phyloP scores from a whole-genome alignment of 2,329 filamentous ascomycete genomes.

The Stagonosporopsis chrysanthemi region DNA sequence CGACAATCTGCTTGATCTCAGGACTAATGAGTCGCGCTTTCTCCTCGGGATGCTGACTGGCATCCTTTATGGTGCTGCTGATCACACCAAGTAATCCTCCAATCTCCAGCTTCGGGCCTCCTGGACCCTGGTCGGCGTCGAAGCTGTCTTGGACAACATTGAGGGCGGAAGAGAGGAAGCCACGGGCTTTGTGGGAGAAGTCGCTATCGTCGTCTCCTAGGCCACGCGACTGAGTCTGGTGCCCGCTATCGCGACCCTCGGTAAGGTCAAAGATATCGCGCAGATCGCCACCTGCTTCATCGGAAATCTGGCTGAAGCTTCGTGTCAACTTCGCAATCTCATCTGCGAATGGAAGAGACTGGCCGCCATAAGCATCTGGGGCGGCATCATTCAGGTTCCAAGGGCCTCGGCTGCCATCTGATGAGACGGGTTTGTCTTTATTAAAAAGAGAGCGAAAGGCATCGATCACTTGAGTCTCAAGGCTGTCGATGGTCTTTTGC shows the following conservation, averaged over 20 bases:
- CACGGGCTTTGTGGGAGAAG: slow-evolving; percentile 30
- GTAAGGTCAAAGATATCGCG: slow-evolving; percentile 41
- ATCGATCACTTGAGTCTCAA: slow-evolving; percentile 40
- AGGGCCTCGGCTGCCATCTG: slow-evolving; percentile 27
- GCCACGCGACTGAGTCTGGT: slow-evolving; percentile 23
- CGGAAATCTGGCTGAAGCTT: slow-evolving; percentile 39
- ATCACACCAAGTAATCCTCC: slow-evolving; percentile 38
- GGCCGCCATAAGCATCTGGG: slow-evolving; percentile 40
- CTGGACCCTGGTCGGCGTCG: slow-evolving; percentile 23
- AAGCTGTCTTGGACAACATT: slow-evolving; percentile 38
- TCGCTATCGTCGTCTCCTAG: slow-evolving; percentile 16
- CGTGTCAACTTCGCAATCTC: slow-evolving; percentile 40
- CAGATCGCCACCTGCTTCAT: slow-evolving; percentile 37
- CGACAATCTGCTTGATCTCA: slow-evolving; percentile 40
- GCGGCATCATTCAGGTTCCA: slow-evolving; percentile 37
- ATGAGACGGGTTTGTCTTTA: slow-evolving; percentile 26
- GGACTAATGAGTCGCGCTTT: slow-evolving; percentile 42
- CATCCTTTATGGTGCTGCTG: slow-evolving; percentile 39
- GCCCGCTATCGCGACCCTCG: slow-evolving; percentile 24
- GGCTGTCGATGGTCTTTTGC: slow-evolving; percentile 42
- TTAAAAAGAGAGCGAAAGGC: slow-evolving; percentile 41
- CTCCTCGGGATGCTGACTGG: slow-evolving; percentile 39
- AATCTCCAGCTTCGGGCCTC: slow-evolving; percentile 32
- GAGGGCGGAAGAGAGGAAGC: slow-evolving; percentile 37
- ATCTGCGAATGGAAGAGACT: slow-evolving; percentile 40